Conservation (phyloP, 345 rosid genomes). For the Citrus sinensis region DNA sequence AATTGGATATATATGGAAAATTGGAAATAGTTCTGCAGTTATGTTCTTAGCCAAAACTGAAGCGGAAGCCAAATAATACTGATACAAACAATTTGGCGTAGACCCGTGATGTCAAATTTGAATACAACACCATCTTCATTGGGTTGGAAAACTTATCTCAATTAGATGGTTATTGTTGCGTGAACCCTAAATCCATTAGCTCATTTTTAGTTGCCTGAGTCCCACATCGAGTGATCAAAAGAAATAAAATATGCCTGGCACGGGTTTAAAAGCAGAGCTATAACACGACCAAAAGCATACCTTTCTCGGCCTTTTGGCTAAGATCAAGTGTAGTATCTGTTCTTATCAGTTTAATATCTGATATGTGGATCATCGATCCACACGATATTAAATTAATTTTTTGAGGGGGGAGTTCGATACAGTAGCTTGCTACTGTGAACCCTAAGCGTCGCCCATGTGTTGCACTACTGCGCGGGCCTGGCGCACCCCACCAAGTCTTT, state of each 20-base stretch:
- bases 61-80: not conserved
- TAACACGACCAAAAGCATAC: not conserved
- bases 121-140: too few relatives aligned
- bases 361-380: conserved; percentile 5
- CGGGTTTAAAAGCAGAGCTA: not conserved
- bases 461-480: not conserved
- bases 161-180: too few relatives aligned
- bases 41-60: not conserved
- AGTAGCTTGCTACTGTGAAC: not conserved
- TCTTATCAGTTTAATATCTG: conserved; percentile 50
- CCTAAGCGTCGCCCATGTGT: not conserved
- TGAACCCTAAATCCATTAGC: too few relatives aligned
- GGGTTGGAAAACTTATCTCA: too few relatives aligned
- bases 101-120: too few relatives aligned
- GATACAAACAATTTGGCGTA: too few relatives aligned
- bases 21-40: too few relatives aligned
- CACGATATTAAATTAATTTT: conserved; percentile 21
- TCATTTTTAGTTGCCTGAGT: not conserved
- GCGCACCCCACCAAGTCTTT: not conserved
- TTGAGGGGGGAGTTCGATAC: not conserved
- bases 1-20: not conserved
- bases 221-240: not conserved
- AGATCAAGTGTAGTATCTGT: conserved; percentile 50
- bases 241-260: not conserved
- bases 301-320: conserved; percentile 55